Conservation (phyloP, 106 monocot genomes). For the Acorus calamus region DNA sequence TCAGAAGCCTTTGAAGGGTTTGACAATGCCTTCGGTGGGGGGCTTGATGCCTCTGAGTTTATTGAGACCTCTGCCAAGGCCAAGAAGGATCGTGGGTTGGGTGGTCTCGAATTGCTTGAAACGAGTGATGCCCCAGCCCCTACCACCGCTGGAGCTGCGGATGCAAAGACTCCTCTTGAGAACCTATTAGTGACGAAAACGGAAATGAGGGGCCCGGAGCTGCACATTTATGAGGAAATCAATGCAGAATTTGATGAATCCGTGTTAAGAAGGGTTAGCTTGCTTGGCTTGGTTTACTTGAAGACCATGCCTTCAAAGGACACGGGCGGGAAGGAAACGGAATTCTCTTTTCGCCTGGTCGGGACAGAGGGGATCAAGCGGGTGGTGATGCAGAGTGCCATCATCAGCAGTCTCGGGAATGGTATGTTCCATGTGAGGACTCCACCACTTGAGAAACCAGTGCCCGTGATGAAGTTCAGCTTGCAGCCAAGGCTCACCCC, state of each 20-base stretch:
- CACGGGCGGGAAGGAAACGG: conserved; percentile 66
- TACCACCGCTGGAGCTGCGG: conserved; percentile 19
- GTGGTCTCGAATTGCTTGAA: conserved; percentile 63
- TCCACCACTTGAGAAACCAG: conserved; percentile 42
- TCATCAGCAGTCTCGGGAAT: conserved; percentile 58
- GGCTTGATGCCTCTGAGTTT: conserved; percentile 90
- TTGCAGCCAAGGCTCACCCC: conserved; percentile 67
- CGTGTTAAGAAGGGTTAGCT: conserved; percentile 54
- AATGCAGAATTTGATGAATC: conserved; percentile 90
- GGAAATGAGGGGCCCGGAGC: conserved; percentile 73
- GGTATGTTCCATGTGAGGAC: conserved; percentile 83
- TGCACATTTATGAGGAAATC: conserved; percentile 78
- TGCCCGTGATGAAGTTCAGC: conserved; percentile 75
- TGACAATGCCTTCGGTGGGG: conserved; percentile 87
- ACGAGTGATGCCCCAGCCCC: conserved; percentile 12
- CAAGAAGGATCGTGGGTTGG: conserved; percentile 36
- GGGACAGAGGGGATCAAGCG: conserved; percentile 66
- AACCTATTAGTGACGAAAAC: conserved; percentile 62
- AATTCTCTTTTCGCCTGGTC: conserved; percentile 76
- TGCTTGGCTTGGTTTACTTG: conserved; percentile 71
- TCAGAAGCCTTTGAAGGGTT: conserved; percentile 89
- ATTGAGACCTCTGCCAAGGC: conserved; percentile 45
- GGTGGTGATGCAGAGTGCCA: conserved; percentile 56
- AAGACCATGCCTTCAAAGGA: conserved; percentile 66
- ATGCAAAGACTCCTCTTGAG: conserved; percentile 43